Base-by-base conservation (phyloP, 768 basidiomycete genomes). In the Candolleomyces efflorescens region DNA sequence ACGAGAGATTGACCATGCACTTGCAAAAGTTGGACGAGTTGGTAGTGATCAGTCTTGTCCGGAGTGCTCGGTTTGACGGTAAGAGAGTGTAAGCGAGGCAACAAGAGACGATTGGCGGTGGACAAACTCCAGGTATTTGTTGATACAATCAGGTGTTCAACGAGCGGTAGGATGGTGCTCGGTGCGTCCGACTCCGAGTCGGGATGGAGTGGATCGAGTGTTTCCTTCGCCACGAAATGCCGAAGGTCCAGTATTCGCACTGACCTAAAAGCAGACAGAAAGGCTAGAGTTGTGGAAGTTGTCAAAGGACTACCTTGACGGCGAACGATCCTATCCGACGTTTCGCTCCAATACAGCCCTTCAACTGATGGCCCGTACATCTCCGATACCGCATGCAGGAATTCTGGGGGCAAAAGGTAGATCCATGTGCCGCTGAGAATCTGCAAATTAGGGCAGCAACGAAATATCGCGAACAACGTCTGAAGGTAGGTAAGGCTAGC, bases 361-460 rank as follows among this genome's bases (percentile, higher is more conserved):
- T 74, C 69, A 51, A 84, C 67, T 23, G 73, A 70, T 18, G 66
- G 65, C 6, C 76, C 75, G 61, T 78, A 75, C 52, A 79, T 64
- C 49, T 61, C 68, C 37, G 77, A 65, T 26, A 82, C 67, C 5
- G 71, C 75, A 32, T 71, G 62, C 56, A 79, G 59, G 63, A 82
- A 80, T 24, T 75, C 77, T n/a, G 59, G 55, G 13, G 81, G 79
- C 22, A 82, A 65, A 17, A 66, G 59, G 56, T 73, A 71, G 37
- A 67, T 69, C 81, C 81, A 84, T n/a, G 69, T 70, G 43, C 78
- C 79, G 60, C 72, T 78, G 55, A 83, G 68, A 43, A 73, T 73
- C 43, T 72, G 75, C 27, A 81, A 64, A 48, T 78, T 75, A 32
- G 78, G 77, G 62, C 79, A 82, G 22, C 65, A 67, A 36, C 71